Conservation (phyloP, 2,329 filamentous ascomycete species). For the Pyrenophora graminea region DNA sequence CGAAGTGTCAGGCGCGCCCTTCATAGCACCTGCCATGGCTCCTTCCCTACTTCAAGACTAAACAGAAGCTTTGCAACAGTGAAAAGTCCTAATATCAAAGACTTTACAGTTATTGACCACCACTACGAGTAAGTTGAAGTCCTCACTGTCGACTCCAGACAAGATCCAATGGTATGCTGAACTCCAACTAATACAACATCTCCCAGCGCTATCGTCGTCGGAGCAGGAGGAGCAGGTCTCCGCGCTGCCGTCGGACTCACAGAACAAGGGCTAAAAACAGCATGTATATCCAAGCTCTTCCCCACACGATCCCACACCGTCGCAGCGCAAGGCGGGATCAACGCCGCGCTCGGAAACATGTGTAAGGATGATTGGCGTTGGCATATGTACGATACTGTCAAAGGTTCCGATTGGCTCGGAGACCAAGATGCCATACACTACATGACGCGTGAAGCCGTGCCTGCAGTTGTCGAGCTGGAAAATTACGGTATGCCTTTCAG, state of each 20-base stretch:
- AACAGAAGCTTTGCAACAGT: constrained; percentile 24
- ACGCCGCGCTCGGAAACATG: constrained; percentile 62
- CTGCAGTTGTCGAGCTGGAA: constrained; percentile 60
- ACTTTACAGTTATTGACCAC: constrained; percentile 39
- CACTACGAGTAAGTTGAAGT: constrained; percentile 37
- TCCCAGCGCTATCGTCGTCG: constrained; percentile 49
- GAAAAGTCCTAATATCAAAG: constrained; percentile 20
- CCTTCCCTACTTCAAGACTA: constrained; percentile 5
- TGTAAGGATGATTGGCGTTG: constrained; percentile 62
- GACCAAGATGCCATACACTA: constrained; percentile 65
- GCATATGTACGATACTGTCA: constrained; percentile 65
- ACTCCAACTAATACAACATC: constrained; percentile 3
- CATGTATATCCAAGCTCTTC: constrained; percentile 67
- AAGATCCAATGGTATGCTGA: too few relatives aligned
- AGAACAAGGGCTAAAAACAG: constrained; percentile 67
- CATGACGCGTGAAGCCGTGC: constrained; percentile 61
- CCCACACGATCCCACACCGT: constrained; percentile 68
- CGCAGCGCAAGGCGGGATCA: constrained; percentile 69
- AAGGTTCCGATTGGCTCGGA: constrained; percentile 63
- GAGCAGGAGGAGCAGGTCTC: constrained; percentile 65
- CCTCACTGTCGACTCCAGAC: not conserved
- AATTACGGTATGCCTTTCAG: constrained; percentile 61
- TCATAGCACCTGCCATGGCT: constrained; percentile 14
- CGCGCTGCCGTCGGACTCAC: constrained; percentile 67
- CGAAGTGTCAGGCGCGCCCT: constrained; percentile 26